Base-by-base conservation (phyloP, 2,329 filamentous ascomycete species). In the Metarhizium sp. region DNA sequence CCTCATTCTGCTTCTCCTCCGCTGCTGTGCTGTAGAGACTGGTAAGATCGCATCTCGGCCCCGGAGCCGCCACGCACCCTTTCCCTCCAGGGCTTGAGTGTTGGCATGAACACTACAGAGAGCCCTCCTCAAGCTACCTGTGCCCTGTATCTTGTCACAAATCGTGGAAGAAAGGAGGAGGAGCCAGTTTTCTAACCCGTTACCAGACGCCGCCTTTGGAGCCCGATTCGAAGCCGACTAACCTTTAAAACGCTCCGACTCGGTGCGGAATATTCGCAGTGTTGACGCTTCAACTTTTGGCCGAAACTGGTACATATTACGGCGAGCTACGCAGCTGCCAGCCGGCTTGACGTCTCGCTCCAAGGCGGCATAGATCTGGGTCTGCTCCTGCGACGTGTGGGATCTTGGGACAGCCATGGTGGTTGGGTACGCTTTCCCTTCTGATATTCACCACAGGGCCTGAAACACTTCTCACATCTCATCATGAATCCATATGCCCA, bases 371-470 rank as follows among this genome's bases (percentile, higher is more conserved):
- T 52, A 30, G 6, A 34, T 34, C 43, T 57, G 57, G 59, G 59
- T 52, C 62, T 62, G 62, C 59, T 62, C 58, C 55, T 61, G 56
- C 56, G 49, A 55, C 57, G 53, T 55, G 56, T 59, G 55, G 50
- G 46, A 50, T 48, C 50, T 55, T 36, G 53, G 52, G 38, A 51
- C 32, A 47, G 53, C 53, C 55, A 57, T 57, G 55, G 50, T 69
- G 71, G 66, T 73, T 73, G 70, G 72, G 73, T 75, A 75, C 62
- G 73, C 64, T 60, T 64, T 61, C 59, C 63, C 57, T 54, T 38
- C 51, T 57, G 40, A 38, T 47, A 50, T 55, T 54, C 52, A 43
- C 43, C 52, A 38, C 50, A 47, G 42, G 14, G 18, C 36, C 51
- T 36, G 20, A 43, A 30, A 46, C 30, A 5, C 25, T 25, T 25